Conservation (phyloP, 305 asterid genomes). For the Fraxinus angustifolia region DNA sequence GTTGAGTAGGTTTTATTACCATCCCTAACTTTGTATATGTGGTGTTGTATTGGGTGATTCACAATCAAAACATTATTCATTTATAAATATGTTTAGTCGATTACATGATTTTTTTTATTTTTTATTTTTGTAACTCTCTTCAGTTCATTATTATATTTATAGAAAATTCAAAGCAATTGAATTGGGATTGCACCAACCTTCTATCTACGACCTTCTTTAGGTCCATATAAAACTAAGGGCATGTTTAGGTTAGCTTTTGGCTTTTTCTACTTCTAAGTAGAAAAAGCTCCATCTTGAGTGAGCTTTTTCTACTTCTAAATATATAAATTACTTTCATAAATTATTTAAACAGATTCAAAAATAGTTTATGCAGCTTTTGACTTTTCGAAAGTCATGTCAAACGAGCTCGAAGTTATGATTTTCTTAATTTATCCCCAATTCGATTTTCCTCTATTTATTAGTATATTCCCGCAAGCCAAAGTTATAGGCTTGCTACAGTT, state of each 20-base stretch:
- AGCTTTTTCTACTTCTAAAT: neutral
- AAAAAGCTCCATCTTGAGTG: no score
- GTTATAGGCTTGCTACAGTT: conserved; percentile 46
- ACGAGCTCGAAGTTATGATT: neutral
- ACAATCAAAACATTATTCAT: neutral
- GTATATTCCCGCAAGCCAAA: conserved; percentile 23
- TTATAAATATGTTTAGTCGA: neutral
- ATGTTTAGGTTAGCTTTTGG: neutral
- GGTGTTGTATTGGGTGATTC: neutral
- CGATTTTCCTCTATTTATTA: neutral
- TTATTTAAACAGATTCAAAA: neutral
- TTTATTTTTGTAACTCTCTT: neutral
- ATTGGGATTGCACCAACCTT: neutral
- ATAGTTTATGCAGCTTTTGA: neutral
- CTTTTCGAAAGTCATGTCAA: neutral
- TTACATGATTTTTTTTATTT: neutral
- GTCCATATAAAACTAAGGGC: neutral
- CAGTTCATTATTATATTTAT: neutral
- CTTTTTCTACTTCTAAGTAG: neutral
- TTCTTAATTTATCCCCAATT: neutral
- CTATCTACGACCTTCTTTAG: neutral
- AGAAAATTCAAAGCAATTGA: neutral
- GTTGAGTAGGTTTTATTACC: no score
- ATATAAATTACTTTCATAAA: neutral
- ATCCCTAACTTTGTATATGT: neutral